A percentile compares a stretch with the other conserved stretches of the same genome.
phyloP scores from a whole-genome alignment of 2,329 filamentous ascomycete species.

The Gnomoniopsis sp. region DNA sequence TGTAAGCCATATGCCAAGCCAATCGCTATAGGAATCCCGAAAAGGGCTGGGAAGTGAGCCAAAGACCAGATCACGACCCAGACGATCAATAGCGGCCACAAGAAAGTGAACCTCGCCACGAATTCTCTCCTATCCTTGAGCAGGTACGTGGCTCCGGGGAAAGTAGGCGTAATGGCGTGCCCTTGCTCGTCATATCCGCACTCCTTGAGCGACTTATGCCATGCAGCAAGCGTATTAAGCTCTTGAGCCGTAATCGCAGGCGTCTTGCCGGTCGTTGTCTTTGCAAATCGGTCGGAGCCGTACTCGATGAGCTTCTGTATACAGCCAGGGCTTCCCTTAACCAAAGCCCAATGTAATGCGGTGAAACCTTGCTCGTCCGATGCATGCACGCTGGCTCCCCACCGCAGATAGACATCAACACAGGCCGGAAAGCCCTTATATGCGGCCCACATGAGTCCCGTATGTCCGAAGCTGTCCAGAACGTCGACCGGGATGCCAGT shows the following conservation, averaged over 20 bases:
- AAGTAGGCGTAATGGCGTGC: conserved; percentile 64
- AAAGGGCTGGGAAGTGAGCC: conserved; percentile 69
- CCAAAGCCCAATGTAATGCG: conserved; percentile 91
- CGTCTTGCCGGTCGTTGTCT: conserved; percentile 87
- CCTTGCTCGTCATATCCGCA: conserved; percentile 80
- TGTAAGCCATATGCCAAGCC: conserved; percentile 69
- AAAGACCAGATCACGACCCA: conserved; percentile 69
- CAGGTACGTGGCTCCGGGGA: conserved; percentile 69
- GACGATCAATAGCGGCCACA: conserved; percentile 80
- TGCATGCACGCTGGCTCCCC: conserved; percentile 91
- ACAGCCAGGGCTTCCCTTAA: conserved; percentile 85
- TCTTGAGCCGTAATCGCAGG: conserved; percentile 81
- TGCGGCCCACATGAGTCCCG: conserved; percentile 95
- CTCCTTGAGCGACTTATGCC: conserved; percentile 78
- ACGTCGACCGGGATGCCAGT: conserved; percentile 95
- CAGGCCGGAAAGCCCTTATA: conserved; percentile 95
- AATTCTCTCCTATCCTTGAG: conserved; percentile 75
- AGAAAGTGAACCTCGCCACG: conserved; percentile 81
- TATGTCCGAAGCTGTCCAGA: conserved; percentile 85
- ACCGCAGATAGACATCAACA: conserved; percentile 87
- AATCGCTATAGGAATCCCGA: conserved; percentile 70
- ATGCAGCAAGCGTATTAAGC: conserved; percentile 80
- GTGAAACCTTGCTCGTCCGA: conserved; percentile 91
- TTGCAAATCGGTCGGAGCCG: conserved; percentile 87
- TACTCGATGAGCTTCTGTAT: conserved; percentile 95